A percentile compares a stretch with the other conserved stretches of the same genome.
phyloP scores from a whole-genome alignment of 495 filamentous ascomycete genomes.

The Tuber magnatum region DNA sequence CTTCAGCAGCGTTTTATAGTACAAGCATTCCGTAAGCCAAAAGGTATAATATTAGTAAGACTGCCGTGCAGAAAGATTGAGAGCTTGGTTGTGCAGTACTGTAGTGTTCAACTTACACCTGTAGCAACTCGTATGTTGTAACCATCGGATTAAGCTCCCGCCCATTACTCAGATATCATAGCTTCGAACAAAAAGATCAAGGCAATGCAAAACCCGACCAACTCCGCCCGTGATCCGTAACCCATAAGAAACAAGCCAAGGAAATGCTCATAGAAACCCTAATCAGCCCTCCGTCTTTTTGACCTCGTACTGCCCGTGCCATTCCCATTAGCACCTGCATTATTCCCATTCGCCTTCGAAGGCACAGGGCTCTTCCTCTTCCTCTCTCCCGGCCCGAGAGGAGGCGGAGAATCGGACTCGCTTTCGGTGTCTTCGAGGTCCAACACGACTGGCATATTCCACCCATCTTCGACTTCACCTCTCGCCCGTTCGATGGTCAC shows the following conservation, averaged over 20 bases:
- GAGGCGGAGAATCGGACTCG: conserved; percentile 60
- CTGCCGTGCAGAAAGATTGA: neutral
- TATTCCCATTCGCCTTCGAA: neutral
- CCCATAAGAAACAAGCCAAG: neutral
- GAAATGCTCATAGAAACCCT: neutral
- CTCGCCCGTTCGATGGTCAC: conserved; percentile 64
- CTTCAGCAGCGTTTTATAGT: neutral
- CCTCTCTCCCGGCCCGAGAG: conserved; percentile 18
- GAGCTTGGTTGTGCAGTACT: neutral
- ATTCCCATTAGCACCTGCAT: neutral
- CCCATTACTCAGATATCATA: neutral
- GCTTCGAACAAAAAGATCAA: neutral
- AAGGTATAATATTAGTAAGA: neutral
- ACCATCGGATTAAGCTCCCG: neutral
- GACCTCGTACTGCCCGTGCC: neutral
- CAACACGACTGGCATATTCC: conserved; percentile 79
- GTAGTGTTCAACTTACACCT: neutral
- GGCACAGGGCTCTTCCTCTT: conserved; percentile 28
- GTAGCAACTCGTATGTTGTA: neutral
- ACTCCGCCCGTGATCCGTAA: neutral
- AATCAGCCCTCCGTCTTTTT: neutral
- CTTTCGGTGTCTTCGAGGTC: conserved; percentile 66
- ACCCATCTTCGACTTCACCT: conserved; percentile 55
- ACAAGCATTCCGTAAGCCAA: neutral
- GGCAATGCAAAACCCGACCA: neutral